Base-by-base conservation (phyloP, 2,329 filamentous ascomycete species). In the Paecilomyces variotii region DNA sequence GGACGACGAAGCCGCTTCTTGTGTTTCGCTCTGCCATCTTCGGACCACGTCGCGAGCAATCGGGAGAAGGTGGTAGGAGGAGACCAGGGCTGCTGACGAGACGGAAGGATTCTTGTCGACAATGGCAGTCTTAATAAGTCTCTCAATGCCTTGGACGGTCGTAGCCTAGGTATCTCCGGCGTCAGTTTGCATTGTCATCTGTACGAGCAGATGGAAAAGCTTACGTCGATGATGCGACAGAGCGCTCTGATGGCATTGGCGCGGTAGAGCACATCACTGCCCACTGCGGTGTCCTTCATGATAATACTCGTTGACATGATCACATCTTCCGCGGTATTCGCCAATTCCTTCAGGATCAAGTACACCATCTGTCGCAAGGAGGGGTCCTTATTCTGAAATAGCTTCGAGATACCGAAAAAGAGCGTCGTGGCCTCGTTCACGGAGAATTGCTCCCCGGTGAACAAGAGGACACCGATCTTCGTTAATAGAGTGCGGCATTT, bases 251-350 rank as follows among this genome's bases (percentile, higher is more conserved):
- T 97, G 62, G 94, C 93, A 79, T 99, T 99, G 56, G 94, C 91
- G 69, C 94, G 85, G 80, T 92, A 97, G 58, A 97, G 86, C 56
- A 92, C 88, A 72, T 97, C 94, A 70, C 91, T 97, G 70, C 92
- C 90, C 63, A 95, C 91, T 56, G 92, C 91, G 10, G 93, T 97
- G 75, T 99, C 94, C 82, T 99, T 99, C 94, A 97, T 99, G 68
- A 99, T 97, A 67, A 93, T 97, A 78, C 91, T 96, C 19, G 94
- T 99, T 62, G 97, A 94, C 94, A 99, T 97, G 74, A 99, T 99
- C 64, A 97, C 95, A 82, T 99, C 94, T 80, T 97, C 91, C 60
- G 94, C 94, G 26, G 91, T 96, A 75, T 87, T 86, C 66, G 93
- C 91, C 70, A 99, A 83, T 83, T 99, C 94, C 85, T 97, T 99